These are phyloP conservation scores for Phytopythium aichiense DNA, from an alignment of 352 stramenopile genomes.

Conservation along the genomic window DNA sequence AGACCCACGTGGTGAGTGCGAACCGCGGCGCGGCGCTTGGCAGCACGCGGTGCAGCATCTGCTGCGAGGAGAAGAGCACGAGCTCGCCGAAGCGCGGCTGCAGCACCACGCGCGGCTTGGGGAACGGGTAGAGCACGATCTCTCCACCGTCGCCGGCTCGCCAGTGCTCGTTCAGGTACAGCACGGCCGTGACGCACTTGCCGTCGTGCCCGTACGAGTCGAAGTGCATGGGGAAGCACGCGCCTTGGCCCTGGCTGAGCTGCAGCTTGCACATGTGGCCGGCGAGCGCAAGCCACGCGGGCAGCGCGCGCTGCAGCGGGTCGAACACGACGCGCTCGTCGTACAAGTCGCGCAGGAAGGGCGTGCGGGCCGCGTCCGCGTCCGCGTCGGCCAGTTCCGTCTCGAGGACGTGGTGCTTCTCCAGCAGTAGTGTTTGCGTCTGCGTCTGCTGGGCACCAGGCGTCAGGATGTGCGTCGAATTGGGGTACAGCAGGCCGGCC, in stretches of 20 bases:
- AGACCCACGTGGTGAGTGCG: constrained; percentile 74
- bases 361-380: constrained; percentile 25
- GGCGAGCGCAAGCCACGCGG: constrained; percentile 36
- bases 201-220: constrained; percentile 80
- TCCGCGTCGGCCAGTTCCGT: constrained; percentile 61
- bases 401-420: constrained; percentile 81
- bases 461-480: constrained; percentile 68
- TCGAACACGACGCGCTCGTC: constrained; percentile 55
- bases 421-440: constrained; percentile 45
- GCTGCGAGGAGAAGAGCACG: constrained; percentile 75
- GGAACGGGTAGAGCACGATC: constrained; percentile 81
- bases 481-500: constrained; percentile 58
- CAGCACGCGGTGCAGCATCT: constrained; percentile 79
- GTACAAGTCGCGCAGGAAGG: constrained; percentile 50
- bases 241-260: constrained; percentile 66
- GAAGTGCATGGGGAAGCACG: constrained; percentile 86
- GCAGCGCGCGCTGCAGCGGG: constrained; percentile 26
- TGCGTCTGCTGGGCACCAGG: constrained; percentile 8
- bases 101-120: constrained; percentile 39
- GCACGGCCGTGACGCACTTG: constrained; percentile 78
- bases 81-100: constrained; percentile 56
- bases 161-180: constrained; percentile 86
- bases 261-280: constrained; percentile 79
- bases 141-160: constrained; percentile 66
- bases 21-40: constrained; percentile 39